Percentiles rank a stretch among this genome's conserved stretches.
These are phyloP conservation scores for Macrophomina phaseolina DNA, from an alignment of 2,329 filamentous ascomycete species.

Conservation along the genomic window DNA sequence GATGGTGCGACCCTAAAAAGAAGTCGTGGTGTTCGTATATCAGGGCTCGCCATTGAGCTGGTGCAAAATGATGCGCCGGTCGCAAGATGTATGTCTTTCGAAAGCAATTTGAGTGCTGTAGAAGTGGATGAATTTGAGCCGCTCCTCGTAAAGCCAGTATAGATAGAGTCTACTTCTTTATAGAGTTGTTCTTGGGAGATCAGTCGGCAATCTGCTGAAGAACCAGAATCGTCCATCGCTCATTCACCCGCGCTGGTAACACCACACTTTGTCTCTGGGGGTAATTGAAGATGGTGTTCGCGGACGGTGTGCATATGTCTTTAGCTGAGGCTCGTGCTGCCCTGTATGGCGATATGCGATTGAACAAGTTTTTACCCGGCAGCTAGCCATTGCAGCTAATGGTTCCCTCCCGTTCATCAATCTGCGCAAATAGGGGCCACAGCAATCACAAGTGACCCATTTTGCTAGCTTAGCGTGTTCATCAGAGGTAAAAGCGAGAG, in stretches of 20 bases:
- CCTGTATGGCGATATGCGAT: too few relatives aligned
- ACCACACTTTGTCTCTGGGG: constrained; percentile 35
- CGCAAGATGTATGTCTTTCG: constrained; percentile 57
- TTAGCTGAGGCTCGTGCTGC: too few relatives aligned
- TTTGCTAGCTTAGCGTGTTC: too few relatives aligned
- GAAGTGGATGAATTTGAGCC: constrained; percentile 83
- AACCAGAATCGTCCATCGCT: constrained; percentile 49
- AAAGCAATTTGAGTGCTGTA: constrained; percentile 66
- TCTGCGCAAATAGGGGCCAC: too few relatives aligned
- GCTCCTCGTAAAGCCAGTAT: constrained; percentile 82
- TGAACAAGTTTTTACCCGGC: too few relatives aligned
- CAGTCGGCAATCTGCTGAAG: constrained; percentile 68
- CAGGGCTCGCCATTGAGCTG: constrained; percentile 82
- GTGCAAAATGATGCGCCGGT: constrained; percentile 52
- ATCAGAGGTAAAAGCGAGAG: too few relatives aligned
- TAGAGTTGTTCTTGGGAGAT: constrained; percentile 81
- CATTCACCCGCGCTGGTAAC: constrained; percentile 40
- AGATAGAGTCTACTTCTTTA: constrained; percentile 82
- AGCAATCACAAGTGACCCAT: too few relatives aligned
- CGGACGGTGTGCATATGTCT: too few relatives aligned
- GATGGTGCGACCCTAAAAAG: constrained; percentile 86
- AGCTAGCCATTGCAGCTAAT: too few relatives aligned
- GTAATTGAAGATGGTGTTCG: constrained; percentile 10
- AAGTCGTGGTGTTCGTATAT: constrained; percentile 71
- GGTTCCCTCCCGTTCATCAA: too few relatives aligned